Percentiles rank a stretch among this genome's conserved stretches.
Evolutionary conservation across 2,329 filamentous ascomycete species (phyloP).

Genomic region (Ceratocystis huliohia): DNA sequence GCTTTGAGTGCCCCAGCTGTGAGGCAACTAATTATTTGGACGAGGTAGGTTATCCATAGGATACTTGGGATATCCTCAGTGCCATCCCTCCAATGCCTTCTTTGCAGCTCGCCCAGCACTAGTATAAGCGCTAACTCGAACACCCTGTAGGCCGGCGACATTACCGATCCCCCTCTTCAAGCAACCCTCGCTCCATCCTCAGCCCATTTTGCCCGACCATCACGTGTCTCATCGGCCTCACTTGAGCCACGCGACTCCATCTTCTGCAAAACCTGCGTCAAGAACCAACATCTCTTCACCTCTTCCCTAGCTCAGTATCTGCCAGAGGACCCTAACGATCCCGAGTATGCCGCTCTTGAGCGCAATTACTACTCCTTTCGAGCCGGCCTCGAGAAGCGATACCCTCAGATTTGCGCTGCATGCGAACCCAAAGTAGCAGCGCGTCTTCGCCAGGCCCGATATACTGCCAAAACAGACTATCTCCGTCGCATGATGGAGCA

Average conservation of each 20-base stretch:
- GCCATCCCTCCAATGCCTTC: not conserved
- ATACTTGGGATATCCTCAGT: not conserved
- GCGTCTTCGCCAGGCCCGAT: slow-evolving; percentile 57
- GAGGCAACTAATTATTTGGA: slow-evolving; percentile 84
- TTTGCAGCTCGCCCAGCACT: not conserved
- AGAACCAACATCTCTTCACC: slow-evolving; percentile 76
- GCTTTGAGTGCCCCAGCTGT: slow-evolving; percentile 66
- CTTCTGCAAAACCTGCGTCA: slow-evolving; percentile 67
- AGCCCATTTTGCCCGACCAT: slow-evolving; percentile 21
- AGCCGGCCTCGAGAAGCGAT: slow-evolving; percentile 61
- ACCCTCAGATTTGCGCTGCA: slow-evolving; percentile 74
- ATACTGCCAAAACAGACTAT: slow-evolving; percentile 74
- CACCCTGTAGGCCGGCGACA: slow-evolving; percentile 60
- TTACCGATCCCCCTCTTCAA: slow-evolving; percentile 68
- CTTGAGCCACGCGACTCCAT: slow-evolving; percentile 26
- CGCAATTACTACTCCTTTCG: slow-evolving; percentile 57
- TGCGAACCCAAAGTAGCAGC: slow-evolving; percentile 65
- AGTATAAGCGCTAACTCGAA: not conserved
- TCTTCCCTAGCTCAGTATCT: slow-evolving; percentile 70
- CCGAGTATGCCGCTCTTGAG: slow-evolving; percentile 57
- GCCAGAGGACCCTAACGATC: slow-evolving; percentile 48
- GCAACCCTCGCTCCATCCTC: slow-evolving; percentile 35
- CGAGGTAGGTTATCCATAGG: slow-evolving; percentile 42
- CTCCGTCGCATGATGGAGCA: slow-evolving; percentile 62
- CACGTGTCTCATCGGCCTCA: slow-evolving; percentile 26